Conservation (phyloP, 2,329 filamentous ascomycete species). For the Magnaporthiopsis rhizophila region DNA sequence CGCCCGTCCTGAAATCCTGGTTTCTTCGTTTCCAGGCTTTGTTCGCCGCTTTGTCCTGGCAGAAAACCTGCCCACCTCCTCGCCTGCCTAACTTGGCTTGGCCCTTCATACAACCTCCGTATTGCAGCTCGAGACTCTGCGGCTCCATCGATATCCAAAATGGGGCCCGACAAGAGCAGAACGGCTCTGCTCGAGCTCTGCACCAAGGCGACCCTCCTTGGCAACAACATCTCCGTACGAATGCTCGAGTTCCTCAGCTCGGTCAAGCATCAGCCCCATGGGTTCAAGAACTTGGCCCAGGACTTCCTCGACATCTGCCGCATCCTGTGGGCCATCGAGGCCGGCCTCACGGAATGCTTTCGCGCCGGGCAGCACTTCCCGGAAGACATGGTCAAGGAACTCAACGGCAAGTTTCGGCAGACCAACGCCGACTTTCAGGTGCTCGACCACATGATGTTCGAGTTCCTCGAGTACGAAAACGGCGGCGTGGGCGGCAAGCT, state of each 20-base stretch:
- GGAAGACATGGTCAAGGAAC: conserved; percentile 51
- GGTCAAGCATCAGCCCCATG: conserved; percentile 43
- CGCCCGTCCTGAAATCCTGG: neutral
- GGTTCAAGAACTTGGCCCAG: conserved; percentile 51
- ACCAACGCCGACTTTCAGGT: conserved; percentile 54
- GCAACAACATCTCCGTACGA: conserved; percentile 56
- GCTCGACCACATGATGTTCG: conserved; percentile 54
- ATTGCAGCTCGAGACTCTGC: neutral
- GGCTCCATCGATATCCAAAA: conserved; percentile 6
- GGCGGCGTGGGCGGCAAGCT: conserved; percentile 53
- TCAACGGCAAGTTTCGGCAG: conserved; percentile 55
- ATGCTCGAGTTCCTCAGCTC: conserved; percentile 57
- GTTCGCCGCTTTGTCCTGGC: neutral
- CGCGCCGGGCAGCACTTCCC: conserved; percentile 46
- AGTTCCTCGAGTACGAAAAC: conserved; percentile 54
- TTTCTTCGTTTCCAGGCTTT: neutral
- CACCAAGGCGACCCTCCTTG: conserved; percentile 48
- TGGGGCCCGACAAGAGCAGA: conserved; percentile 19
- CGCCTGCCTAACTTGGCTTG: neutral
- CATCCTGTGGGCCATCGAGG: conserved; percentile 60
- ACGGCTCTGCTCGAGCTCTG: conserved; percentile 39
- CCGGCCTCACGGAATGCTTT: conserved; percentile 49
- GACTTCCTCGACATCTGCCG: conserved; percentile 62
- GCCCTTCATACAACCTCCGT: neutral
- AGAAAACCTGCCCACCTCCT: neutral